Evolutionary conservation across 768 basidiomycete species (phyloP).

Genomic region (Rhizopogon vesiculosus): DNA sequence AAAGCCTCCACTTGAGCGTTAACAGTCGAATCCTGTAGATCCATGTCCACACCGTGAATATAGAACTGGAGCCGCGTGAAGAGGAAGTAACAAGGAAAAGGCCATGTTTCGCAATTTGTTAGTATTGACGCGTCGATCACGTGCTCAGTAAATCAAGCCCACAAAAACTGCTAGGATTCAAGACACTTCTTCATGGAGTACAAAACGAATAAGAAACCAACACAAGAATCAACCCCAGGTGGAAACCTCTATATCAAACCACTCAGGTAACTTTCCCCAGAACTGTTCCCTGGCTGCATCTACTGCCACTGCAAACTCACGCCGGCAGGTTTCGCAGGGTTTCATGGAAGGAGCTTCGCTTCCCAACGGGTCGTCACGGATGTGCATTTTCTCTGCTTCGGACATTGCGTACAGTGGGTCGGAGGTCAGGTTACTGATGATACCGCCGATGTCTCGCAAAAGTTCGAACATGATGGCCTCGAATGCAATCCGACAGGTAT

Average conservation of each 20-base stretch:
- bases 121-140: neutral
- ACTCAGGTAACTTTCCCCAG: slow-evolving; percentile 58
- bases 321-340: slow-evolving; percentile 60
- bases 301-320: slow-evolving; percentile 58
- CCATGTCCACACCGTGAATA: neutral
- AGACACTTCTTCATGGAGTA: neutral
- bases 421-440: slow-evolving; percentile 57
- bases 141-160: neutral
- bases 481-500: slow-evolving; percentile 66
- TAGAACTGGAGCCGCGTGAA: neutral
- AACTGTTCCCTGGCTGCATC: slow-evolving; percentile 57
- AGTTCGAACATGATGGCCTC: slow-evolving; percentile 74
- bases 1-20: neutral
- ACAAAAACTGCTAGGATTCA: no score
- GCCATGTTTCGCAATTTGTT: neutral
- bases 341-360: slow-evolving; percentile 41
- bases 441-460: slow-evolving; percentile 67
- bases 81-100: no score
- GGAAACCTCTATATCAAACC: slow-evolving; percentile 56
- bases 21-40: neutral
- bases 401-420: slow-evolving; percentile 70
- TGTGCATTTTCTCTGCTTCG: slow-evolving; percentile 64
- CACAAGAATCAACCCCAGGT: slow-evolving; percentile 27
- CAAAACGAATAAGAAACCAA: neutral
- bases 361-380: slow-evolving; percentile 40